Base-by-base conservation (phyloP, 2,329 filamentous ascomycete species). In the Hypomyces rosellus region DNA sequence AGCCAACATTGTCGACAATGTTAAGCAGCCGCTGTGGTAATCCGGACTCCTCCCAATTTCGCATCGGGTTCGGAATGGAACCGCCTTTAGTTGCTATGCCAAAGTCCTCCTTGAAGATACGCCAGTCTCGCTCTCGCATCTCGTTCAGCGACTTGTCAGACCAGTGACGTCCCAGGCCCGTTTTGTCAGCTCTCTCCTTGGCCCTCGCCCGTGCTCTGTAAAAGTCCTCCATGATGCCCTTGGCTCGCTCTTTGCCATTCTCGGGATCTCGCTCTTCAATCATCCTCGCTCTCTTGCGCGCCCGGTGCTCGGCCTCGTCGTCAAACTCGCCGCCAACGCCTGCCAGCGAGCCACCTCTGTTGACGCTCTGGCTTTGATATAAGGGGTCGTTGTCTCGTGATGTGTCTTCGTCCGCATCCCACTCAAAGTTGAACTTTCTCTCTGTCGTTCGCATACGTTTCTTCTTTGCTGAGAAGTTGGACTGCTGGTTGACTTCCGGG, bases 81-180 rank as follows among this genome's bases (percentile, higher is more conserved):
- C 92, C 92, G 51, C 93, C 93, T 68, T 96, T 97, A 8, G 90
- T 96, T 38, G 86, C 79, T 65, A 99, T 99, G 60, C 93, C 95
- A 73, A 96, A 97, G 69, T 99, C 91, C 68, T 97, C 93, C 71
- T 97, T 99, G 82, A 99, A 96, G 61, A 99, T 97, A 65, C 93
- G 88, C 93, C 93, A 99, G 69, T 99, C 93, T 66, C 93, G 80
- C 71, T 97, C 91, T 55, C 89, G 88, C 93, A 99, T 99, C 61
- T 96, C 88, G 13, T 88, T 83, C 55, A 97, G 74, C 55, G 78
- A 80, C 81, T 99, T 99, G 65, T 96, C 89, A 49, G 88, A 90
- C 93, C 93, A 99, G 69, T 96, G 90, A 68, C 91, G 91, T 60
- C 95, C 91, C 50, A 95, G 76, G 34, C 85, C 85, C 56, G 85